Evolutionary conservation across 2,329 filamentous ascomycete species (phyloP), one percentile per base, ranked within the genome.

Genomic region (Fusarium drepaniforme): DNA sequence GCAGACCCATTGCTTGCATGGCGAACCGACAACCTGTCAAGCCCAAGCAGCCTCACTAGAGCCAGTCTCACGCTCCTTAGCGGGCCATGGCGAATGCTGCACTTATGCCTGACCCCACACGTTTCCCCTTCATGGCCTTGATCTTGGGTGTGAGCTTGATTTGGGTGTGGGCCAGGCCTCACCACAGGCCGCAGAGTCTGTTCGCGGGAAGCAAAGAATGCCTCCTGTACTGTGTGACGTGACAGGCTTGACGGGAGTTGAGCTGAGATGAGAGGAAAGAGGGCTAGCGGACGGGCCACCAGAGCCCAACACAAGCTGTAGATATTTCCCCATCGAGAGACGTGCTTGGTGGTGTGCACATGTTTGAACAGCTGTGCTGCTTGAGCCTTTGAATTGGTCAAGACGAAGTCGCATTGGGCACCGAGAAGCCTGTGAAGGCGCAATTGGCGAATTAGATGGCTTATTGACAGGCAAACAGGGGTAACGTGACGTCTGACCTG

Each of bases 41-140:
- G 66, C 66, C 58, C 42, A 65, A 70, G 67, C 75, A 77, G 77
- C 77, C 77, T 79, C 77, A 79, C 73, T 78, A 61, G 67, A 71
- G 49, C 44, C 12, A 23, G 35, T 57, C 37, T 44, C 62, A 40
- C 33, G 23, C 59, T 53, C 51, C 46, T 60, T 68, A 74, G 71
- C 49, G 58, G 49, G 58, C 70, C 67, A 42, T 62, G 59, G 57
- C 56, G 70, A 56, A 66, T 78, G 68, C 78, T 79, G 78, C 78
- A 77, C 72, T 79, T 73, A 75, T 80, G 78, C 78, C 78, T 75
- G 74, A 79, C 77, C 75, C 76, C 77, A 78, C 72, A 75, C 70
- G 68, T 74, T 70, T 74, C 72, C 70, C 66, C 64, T 68, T 57
- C 23, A 49, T 65, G 66, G 38, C 64, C 61, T 76, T 77, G 67